A percentile compares a stretch with the other conserved stretches of the same genome.
phyloP scores from a whole-genome alignment of 2,329 filamentous ascomycete species.

The Penicillium sp. region DNA sequence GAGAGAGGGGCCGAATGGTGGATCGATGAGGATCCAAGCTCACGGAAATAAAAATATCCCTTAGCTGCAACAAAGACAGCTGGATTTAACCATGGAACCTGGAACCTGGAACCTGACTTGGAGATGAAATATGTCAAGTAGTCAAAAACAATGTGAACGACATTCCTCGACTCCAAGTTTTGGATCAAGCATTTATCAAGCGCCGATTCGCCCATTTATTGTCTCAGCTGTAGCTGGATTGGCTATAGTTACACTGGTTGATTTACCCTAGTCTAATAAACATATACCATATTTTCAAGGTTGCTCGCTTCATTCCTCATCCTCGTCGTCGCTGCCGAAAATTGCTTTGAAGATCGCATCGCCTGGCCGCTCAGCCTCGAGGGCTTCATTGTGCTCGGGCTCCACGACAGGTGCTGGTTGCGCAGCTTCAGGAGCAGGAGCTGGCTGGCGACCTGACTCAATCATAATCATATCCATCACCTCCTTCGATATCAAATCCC shows the following conservation, averaged over 20 bases:
- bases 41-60: background rate
- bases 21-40: background rate
- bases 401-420: constrained; percentile 52
- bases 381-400: constrained; percentile 72
- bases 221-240: background rate
- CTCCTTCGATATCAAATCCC: constrained; percentile 54
- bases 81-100: background rate
- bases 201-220: background rate
- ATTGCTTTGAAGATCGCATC: constrained; percentile 88
- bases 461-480: constrained; percentile 58
- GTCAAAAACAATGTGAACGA: background rate
- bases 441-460: constrained; percentile 32
- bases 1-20: constrained; percentile 9
- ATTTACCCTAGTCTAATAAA: background rate
- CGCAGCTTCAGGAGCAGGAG: constrained; percentile 15
- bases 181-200: constrained; percentile 2
- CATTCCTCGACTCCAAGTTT: constrained; percentile 3
- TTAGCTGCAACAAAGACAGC: background rate
- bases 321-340: constrained; percentile 83
- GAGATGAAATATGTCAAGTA: background rate
- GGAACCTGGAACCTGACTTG: background rate
- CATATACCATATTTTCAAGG: background rate
- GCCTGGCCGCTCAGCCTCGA: constrained; percentile 72
- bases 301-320: constrained; percentile 45
- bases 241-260: background rate